phyloP scores from a whole-genome alignment of 441 rosid genomes.

The Corymbia calophylla region DNA sequence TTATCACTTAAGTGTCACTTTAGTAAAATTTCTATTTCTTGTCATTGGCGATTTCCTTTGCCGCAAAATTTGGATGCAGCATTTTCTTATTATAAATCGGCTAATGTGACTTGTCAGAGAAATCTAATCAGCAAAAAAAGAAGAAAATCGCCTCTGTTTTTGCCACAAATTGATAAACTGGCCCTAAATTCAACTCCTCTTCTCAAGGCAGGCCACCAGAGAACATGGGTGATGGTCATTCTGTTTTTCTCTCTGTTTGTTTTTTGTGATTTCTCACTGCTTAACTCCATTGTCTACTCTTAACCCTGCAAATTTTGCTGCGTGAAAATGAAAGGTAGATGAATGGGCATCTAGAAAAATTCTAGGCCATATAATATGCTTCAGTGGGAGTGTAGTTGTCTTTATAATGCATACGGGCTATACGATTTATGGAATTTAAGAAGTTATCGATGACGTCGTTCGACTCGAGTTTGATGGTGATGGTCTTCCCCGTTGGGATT shows the following conservation, averaged over 20 bases:
- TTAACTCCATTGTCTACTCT: not conserved
- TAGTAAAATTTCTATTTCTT: accelerated
- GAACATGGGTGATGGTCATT: not conserved
- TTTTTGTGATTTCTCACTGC: not conserved
- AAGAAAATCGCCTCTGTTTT: not conserved
- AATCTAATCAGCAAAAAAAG: no score
- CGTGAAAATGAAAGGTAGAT: not conserved
- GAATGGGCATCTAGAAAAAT: not conserved
- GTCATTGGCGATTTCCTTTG: not conserved
- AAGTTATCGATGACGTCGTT: not conserved
- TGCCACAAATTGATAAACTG: not conserved
- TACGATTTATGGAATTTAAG: not conserved
- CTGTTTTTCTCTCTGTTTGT: not conserved
- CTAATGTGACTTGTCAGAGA: no score
- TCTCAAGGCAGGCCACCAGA: not conserved
- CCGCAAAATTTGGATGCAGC: not conserved
- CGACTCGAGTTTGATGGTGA: not conserved
- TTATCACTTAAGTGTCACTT: not conserved
- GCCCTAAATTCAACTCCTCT: not conserved
- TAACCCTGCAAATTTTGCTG: not conserved
- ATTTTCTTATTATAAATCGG: not conserved
- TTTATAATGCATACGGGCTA: not conserved
- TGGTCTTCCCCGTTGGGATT: not conserved
- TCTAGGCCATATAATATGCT: not conserved
- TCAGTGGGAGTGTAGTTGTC: not conserved